These are phyloP conservation scores for Lithospermum erythrorhizon DNA, from an alignment of 257 asterid genomes.

Conservation along the genomic window DNA sequence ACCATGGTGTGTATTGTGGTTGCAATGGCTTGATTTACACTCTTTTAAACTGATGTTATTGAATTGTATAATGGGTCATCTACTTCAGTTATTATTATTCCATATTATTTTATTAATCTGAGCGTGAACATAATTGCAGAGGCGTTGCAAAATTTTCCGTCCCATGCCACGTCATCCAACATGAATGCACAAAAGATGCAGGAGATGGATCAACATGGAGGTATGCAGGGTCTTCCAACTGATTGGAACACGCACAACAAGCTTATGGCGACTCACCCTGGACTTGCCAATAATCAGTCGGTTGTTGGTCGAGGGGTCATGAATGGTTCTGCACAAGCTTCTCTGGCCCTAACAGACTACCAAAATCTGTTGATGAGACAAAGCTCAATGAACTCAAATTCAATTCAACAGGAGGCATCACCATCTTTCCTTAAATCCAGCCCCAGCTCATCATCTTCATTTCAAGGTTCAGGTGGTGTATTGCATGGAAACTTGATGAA, in stretches of 20 bases:
- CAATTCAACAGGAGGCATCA: constrained; percentile 41
- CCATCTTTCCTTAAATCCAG: constrained; percentile 36
- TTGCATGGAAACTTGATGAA: constrained; percentile 33
- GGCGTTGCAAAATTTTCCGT: constrained; percentile 67
- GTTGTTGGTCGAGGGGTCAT: constrained; percentile 42
- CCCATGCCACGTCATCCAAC: constrained; percentile 34
- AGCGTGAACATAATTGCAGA: constrained; percentile 33
- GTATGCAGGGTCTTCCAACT: constrained; percentile 41
- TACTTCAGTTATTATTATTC: too few relatives aligned
- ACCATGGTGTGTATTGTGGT: neutral
- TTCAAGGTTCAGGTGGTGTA: constrained; percentile 33
- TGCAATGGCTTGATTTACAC: too few relatives aligned
- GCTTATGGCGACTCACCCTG: constrained; percentile 52
- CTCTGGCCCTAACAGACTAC: constrained; percentile 56
- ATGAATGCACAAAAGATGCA: constrained; percentile 31
- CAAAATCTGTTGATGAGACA: constrained; percentile 67
- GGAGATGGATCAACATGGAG: constrained; percentile 52
- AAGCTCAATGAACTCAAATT: constrained; percentile 52
- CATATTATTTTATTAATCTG: neutral
- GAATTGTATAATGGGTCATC: too few relatives aligned
- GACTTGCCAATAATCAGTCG: constrained; percentile 44
- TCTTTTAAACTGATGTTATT: too few relatives aligned
- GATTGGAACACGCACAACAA: constrained; percentile 46
- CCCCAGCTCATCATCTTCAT: constrained; percentile 30
- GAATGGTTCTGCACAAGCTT: constrained; percentile 64